Percentiles rank a stretch among this genome's conserved stretches.
These are phyloP conservation scores for Penicillium dipodomyicola DNA, from an alignment of 495 filamentous ascomycete species.

Conservation along the genomic window DNA sequence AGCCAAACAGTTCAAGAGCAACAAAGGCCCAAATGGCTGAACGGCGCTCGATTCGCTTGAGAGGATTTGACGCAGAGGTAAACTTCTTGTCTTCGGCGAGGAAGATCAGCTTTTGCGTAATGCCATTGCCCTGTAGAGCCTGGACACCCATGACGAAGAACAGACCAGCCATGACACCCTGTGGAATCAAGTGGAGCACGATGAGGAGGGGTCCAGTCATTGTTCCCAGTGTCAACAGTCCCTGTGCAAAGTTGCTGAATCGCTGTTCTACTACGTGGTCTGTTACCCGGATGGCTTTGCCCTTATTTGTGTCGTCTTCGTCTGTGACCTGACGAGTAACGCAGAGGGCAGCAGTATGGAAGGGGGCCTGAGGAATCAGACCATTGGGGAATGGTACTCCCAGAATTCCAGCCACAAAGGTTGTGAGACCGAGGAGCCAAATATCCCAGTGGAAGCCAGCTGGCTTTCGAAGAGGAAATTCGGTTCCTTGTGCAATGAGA, in stretches of 20 bases:
- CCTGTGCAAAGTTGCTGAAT: conserved; percentile 80
- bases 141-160: conserved; percentile 95
- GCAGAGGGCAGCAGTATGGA: conserved; percentile 83
- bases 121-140: conserved; percentile 77
- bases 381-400: conserved; percentile 92
- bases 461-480: conserved; percentile 88
- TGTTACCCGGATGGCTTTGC: conserved; percentile 58
- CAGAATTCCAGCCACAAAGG: conserved; percentile 76
- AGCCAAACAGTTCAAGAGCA: conserved; percentile 70
- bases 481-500: conserved; percentile 86
- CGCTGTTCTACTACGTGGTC: conserved; percentile 88
- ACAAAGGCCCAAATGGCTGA: conserved; percentile 74
- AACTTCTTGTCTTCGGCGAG: conserved; percentile 65
- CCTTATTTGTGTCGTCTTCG: conserved; percentile 56
- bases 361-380: conserved; percentile 88
- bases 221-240: conserved; percentile 77
- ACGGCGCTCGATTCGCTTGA: conserved; percentile 59
- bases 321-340: conserved; percentile 64
- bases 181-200: conserved; percentile 82
- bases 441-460: conserved; percentile 97
- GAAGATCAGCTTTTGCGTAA: conserved; percentile 78
- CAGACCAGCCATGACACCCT: conserved; percentile 81
- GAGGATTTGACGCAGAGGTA: conserved; percentile 62
- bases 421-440: conserved; percentile 87
- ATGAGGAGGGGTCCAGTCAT: conserved; percentile 84